A percentile compares a stretch with the other conserved stretches of the same genome.
These are phyloP conservation scores for Botrytis medusae DNA, from an alignment of 2,329 filamentous ascomycete genomes.

Conservation along the genomic window DNA sequence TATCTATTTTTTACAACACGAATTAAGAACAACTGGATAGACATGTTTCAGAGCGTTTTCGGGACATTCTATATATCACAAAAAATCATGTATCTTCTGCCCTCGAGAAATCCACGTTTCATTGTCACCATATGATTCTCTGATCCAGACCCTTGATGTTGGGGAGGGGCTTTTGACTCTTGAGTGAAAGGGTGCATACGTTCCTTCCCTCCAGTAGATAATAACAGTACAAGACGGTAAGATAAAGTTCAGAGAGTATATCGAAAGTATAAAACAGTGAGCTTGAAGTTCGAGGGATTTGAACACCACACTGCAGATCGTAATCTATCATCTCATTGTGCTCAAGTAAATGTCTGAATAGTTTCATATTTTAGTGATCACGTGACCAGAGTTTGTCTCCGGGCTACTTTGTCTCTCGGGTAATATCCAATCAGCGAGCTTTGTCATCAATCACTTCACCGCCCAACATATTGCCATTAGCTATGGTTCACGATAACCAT, in stretches of 20 bases:
- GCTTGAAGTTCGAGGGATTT: not conserved
- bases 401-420: not conserved
- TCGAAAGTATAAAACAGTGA: not conserved
- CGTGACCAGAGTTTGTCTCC: not conserved
- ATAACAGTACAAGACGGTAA: not conserved
- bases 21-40: not conserved
- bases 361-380: not conserved
- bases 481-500: not conserved
- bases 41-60: not conserved
- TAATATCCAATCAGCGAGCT: constrained; percentile 6
- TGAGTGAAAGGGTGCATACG: not conserved
- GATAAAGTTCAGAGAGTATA: not conserved
- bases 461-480: not conserved
- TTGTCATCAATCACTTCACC: not conserved
- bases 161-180: not conserved
- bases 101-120: not conserved
- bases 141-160: not conserved
- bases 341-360: not conserved
- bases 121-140: not conserved
- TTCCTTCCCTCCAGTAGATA: not conserved
- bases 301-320: not conserved
- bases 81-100: not conserved
- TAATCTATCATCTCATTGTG: not conserved
- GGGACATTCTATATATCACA: not conserved
- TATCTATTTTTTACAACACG: not conserved